Base-by-base conservation (phyloP, 805 yeast genomes). In the Priceomyces carsonii region DNA sequence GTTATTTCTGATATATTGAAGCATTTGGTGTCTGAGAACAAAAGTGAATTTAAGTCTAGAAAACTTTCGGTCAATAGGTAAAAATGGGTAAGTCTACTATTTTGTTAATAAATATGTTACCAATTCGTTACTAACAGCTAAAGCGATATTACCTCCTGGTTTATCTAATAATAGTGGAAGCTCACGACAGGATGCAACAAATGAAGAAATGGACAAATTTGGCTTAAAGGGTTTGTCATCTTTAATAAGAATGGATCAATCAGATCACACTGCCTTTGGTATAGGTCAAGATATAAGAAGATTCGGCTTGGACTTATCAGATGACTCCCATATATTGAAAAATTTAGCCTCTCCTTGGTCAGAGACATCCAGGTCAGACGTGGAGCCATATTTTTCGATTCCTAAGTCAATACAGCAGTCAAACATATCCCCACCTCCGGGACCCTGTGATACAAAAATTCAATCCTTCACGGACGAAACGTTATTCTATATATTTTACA, bases 271-370 rank as follows among this genome's bases (percentile, higher is more conserved):
- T 8, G 71, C 78, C 14, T 77, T 83, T 32, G 84, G 90, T 5
- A 68, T 84, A 37, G 95, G 95, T 7, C 79, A 80, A 18, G 95
- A 88, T 52, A 61, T 86, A 29, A 76, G 74, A 38, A 73, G 79
- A 50, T 56, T 82, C 21, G 93, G 91, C 1, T 61, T 85, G 26
- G 81, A 82, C 47, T 60, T 85, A 45, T 54, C 66, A 3, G 57
- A 61, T 17, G 68, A 64, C 26, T 63, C 61, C n/a, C 69, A 73
- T 36, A 58, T 85, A 21, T 71, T 85, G 18, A 68, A 74, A 44
- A 78, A 81, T 6, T 79, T 91, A 52, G 82, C 95, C 16, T 85
- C 95, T 3, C 99, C 99, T 8, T 91, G 99, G 98, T 73, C 85
- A 25, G 98, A 93, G 54, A 85, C 96, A 1, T 79, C 93, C 6